Evolutionary conservation across 257 asterid species (phyloP).

Genomic region (Solanum clarkiae): DNA sequence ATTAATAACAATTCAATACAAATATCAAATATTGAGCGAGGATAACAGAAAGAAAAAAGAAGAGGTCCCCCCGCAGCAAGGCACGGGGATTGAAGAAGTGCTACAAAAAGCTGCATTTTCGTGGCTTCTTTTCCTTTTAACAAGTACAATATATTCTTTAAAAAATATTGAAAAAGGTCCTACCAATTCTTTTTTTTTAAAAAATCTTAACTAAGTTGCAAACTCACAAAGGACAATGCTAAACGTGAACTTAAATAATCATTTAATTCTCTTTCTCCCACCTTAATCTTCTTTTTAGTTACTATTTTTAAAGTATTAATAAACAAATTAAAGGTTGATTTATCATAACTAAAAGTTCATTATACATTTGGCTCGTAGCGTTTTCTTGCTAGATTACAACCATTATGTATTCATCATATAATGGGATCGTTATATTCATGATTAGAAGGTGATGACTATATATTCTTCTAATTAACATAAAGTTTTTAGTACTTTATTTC

Average conservation of each 20-base stretch:
- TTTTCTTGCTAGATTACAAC: constrained; percentile 27
- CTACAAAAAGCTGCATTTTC: constrained; percentile 43
- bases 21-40: not conserved
- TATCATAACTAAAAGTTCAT: not conserved
- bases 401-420: constrained; percentile 14
- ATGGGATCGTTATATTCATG: constrained; percentile 21
- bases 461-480: constrained; percentile 15
- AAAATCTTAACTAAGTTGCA: not conserved
- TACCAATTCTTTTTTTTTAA: constrained; percentile 5
- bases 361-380: constrained; percentile 8
- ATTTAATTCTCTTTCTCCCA: not conserved
- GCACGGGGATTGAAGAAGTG: constrained; percentile 47
- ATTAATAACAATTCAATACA: not conserved
- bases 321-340: not conserved
- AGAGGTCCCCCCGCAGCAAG: constrained; percentile 24
- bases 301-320: not conserved
- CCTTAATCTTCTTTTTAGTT: not conserved
- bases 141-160: not conserved
- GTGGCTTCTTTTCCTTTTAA: constrained; percentile 25
- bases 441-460: constrained; percentile 22
- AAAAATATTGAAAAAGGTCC: not conserved
- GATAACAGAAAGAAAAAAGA: not conserved
- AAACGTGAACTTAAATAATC: constrained; percentile 21
- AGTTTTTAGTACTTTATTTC: constrained; percentile 8
- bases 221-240: constrained; percentile 35